Evolutionary conservation across 495 filamentous ascomycete genomes (phyloP), one percentile per base, ranked within the genome.

Genomic region (Neurospora terricola): DNA sequence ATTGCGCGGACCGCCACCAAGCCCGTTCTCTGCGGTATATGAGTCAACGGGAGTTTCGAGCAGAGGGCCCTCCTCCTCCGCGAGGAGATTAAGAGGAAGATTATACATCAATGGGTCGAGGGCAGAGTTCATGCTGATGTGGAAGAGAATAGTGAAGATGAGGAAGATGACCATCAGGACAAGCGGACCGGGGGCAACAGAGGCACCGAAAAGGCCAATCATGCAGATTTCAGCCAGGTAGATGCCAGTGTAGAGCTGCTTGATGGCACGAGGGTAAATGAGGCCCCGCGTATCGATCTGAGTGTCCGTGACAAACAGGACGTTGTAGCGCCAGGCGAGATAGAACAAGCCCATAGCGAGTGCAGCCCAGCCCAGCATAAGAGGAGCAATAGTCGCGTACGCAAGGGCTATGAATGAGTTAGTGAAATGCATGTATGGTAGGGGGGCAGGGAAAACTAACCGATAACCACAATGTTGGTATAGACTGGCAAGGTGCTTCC

Each of bases 241-340:
- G 72, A 96, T 86, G 75, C 96, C 96, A 1, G 92, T 90, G 54
- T 94, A 91, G 74, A 96, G 89, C 75, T 99, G 96, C 80, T 98
- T 94, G 74, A 99, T 83, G n/a, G 92, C 96, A 42, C 90, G 89
- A 5, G 92, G 90, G 79, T 98, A 99, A 74, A 92, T 88, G 42
- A 92, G 88, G 72, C 96, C 96, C 76, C 96, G 93, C 36, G 96
- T 98, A 82, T 99, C 95, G 79, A 98, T 91, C 70, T 86, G 74
- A 38, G 91, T 87, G 77, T 96, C 92, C 70, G 91, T 93, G 70
- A 97, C 93, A 81, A 96, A 99, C 69, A 99, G 87, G 77, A 98
- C 80, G 79, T 99, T 97, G 87, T 99, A 98, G 6, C 94, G 89
- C 88, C 93, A 98, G 71, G 96, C 94, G 69, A 97, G 85, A 82